Conservation (phyloP, 768 basidiomycete genomes). For the Russula foetens region DNA sequence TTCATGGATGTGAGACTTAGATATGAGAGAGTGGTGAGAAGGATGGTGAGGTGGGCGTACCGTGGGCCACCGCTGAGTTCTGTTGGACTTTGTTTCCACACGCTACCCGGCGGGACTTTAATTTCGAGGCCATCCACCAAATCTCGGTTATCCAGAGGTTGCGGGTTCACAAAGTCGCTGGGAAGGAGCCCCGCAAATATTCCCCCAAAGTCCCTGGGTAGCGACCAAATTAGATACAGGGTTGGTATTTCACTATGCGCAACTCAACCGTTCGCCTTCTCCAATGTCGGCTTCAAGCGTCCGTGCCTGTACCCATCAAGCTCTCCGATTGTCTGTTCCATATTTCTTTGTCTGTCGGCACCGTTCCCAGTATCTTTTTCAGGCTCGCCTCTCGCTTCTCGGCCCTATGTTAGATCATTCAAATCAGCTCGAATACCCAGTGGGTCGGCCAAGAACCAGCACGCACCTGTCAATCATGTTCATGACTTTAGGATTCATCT, state of each 20-base stretch:
- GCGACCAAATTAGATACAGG: not conserved
- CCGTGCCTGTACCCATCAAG: slow-evolving; percentile 92
- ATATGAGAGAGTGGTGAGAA: not conserved
- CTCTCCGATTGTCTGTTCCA: slow-evolving; percentile 88
- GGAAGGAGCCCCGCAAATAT: slow-evolving; percentile 95
- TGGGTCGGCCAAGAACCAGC: not conserved
- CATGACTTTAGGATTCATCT: slow-evolving; percentile 94
- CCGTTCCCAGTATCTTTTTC: slow-evolving; percentile 81
- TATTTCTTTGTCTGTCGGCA: slow-evolving; percentile 88
- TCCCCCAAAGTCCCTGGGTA: slow-evolving; percentile 79
- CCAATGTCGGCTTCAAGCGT: slow-evolving; percentile 90
- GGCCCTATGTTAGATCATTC: slow-evolving; percentile 42
- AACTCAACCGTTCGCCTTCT: slow-evolving; percentile 78
- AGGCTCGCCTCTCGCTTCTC: slow-evolving; percentile 89
- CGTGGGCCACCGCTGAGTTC: slow-evolving; percentile 96
- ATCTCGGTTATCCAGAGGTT: slow-evolving; percentile 89
- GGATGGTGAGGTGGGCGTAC: slow-evolving; percentile 36
- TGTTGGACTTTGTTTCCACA: slow-evolving; percentile 97
- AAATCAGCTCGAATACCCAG: too few species aligned
- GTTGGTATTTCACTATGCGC: not conserved
- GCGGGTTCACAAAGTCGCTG: slow-evolving; percentile 91
- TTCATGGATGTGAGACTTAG: not conserved
- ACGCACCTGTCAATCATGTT: slow-evolving; percentile 90
- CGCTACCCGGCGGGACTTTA: slow-evolving; percentile 87
- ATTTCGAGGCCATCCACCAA: slow-evolving; percentile 94